Conservation (phyloP, 2,329 filamentous ascomycete genomes). For the Xylaria sp. region DNA sequence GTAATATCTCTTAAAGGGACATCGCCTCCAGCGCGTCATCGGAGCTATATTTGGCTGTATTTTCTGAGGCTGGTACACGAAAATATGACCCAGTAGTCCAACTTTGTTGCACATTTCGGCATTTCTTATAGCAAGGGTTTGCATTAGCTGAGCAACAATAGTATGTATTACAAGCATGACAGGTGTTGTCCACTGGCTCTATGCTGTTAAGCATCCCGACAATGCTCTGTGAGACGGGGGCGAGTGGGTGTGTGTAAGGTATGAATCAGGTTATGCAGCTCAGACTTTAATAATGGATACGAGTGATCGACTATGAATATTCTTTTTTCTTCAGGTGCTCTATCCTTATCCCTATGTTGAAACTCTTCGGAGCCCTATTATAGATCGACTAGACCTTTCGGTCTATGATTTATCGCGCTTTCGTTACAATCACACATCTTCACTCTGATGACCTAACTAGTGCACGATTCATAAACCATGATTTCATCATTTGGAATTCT, state of each 20-base stretch:
- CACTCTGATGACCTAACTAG: neutral
- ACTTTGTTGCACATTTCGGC: neutral
- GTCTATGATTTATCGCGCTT: neutral
- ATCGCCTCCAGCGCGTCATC: neutral
- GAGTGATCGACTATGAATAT: neutral
- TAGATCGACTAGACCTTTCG: neutral
- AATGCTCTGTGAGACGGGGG: neutral
- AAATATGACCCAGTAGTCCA: neutral
- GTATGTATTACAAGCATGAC: neutral
- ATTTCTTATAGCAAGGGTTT: neutral
- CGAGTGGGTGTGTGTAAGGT: neutral
- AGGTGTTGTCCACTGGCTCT: neutral
- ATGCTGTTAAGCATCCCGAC: slow-evolving; percentile 1
- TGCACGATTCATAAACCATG: slow-evolving; percentile 14
- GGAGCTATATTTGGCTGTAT: neutral
- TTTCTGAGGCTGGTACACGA: neutral
- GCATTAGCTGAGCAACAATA: neutral
- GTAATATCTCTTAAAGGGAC: neutral
- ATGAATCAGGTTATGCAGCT: neutral
- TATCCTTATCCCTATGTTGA: neutral
- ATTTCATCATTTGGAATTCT: slow-evolving; percentile 9
- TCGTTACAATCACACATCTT: neutral
- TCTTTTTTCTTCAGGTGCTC: neutral
- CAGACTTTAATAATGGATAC: neutral
- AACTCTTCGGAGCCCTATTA: neutral